Base-by-base conservation (phyloP, 371 early-diverging fungal species). In the Zychaea mexicana region DNA sequence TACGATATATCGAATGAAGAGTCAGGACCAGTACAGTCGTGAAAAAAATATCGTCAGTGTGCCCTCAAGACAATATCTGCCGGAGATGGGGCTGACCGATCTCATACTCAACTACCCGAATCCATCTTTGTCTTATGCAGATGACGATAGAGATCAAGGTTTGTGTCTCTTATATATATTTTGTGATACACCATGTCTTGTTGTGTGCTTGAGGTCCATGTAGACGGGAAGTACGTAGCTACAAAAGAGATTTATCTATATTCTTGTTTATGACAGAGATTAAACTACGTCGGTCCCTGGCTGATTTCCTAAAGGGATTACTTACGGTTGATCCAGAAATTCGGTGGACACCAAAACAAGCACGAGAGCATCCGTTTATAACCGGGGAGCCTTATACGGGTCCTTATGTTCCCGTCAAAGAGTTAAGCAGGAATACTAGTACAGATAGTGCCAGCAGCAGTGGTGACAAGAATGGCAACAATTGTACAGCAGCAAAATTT, bases 311-410 rank as follows among this genome's bases (percentile, higher is more conserved):
- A n/a, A 77, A 83, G 39, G 92, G 93, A 10, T 73, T 95, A 21
- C 74, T 98, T 54, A 84, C 89, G 27, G 67, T 96, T 17, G 94
- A 97, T 68, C 96, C 98, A 0, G 74, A 87, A 46, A 87, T 88
- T 70, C 84, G 98, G 42, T 94, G 93, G 94, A 88, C 93, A 8
- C 96, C 98, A 0, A 86, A 87, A 42, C 92, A 96, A 65, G 98
- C 98, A 10, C 74, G 85, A 39, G 70, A 87, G 60, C 98, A 98
- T 67, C 96, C 97, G 2, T 97, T 98, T 68, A 90, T 98, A 49
- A 94, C 94, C 0, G 93, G 93, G 10, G 26, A 54, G 19, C 47
- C 45, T 3, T 63, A 13, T 26, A 27, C 31, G 4, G 32, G 24
- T 0, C 46, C 63, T 2, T 63, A 45, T 45, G 38, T 38, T 15